A percentile compares a stretch with the other conserved stretches of the same genome.
These are phyloP conservation scores for Irpex sp. DNA, from an alignment of 1,284 basidiomycete genomes.

Conservation along the genomic window DNA sequence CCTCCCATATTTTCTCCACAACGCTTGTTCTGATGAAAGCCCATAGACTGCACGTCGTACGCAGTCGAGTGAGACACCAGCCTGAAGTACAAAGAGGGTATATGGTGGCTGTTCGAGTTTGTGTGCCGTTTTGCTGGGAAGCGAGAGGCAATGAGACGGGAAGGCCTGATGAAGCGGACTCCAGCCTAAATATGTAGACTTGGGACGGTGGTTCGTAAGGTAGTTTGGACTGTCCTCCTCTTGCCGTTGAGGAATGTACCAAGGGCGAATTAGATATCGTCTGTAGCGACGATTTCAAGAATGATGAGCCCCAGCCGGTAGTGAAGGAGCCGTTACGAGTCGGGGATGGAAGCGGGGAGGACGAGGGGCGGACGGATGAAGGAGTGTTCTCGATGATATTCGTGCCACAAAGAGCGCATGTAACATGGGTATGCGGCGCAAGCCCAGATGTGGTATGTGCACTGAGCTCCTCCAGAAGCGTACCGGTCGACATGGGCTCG, in stretches of 20 bases:
- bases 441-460: neutral
- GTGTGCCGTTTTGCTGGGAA: constrained; percentile 18
- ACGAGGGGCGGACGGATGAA: constrained; percentile 6
- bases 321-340: constrained; percentile 23
- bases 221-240: constrained; percentile 27
- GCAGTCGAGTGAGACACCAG: constrained; percentile 75
- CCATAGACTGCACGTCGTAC: constrained; percentile 90
- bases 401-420: constrained; percentile 75
- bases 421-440: constrained; percentile 33
- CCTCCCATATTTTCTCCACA: constrained; percentile 83
- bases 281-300: constrained; percentile 49
- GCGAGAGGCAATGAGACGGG: constrained; percentile 23
- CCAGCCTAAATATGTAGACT: constrained; percentile 59
- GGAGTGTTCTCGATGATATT: constrained; percentile 32
- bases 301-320: constrained; percentile 54
- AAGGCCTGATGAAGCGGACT: constrained; percentile 25
- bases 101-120: constrained; percentile 20
- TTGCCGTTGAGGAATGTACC: constrained; percentile 18
- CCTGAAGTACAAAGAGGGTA: constrained; percentile 74
- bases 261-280: constrained; percentile 23
- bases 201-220: constrained; percentile 27
- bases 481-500: constrained; percentile 68
- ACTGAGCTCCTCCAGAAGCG: constrained; percentile 45
- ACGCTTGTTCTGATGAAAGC: constrained; percentile 80
- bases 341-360: constrained; percentile 16